phyloP scores from a whole-genome alignment of 305 asterid species.

The Caryopteris hybrid region DNA sequence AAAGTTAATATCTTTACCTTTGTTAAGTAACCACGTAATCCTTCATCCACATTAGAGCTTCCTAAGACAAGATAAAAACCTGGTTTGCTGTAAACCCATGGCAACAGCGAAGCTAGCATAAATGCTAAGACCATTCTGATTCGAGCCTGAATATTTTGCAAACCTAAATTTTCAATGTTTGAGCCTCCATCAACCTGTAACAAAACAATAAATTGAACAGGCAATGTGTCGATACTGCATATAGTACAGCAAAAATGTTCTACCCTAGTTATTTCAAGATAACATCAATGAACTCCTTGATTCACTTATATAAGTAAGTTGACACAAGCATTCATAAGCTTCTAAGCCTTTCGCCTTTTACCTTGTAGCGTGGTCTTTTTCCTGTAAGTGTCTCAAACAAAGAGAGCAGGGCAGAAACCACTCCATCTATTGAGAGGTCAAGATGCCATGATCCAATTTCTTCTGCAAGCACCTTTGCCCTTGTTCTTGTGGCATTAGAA shows the following conservation, averaged over 20 bases:
- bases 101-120: slow-evolving; percentile 94
- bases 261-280: neutral
- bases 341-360: slow-evolving; percentile 19
- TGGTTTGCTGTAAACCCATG: slow-evolving; percentile 95
- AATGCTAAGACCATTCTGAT: slow-evolving; percentile 92
- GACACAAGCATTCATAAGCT: neutral
- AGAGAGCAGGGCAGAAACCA: slow-evolving; percentile 72
- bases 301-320: neutral
- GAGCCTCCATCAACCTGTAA: slow-evolving; percentile 98
- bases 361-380: slow-evolving; percentile 89
- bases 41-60: slow-evolving; percentile 99
- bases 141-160: slow-evolving; percentile 98
- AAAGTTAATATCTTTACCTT: slow-evolving; percentile 47
- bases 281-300: neutral
- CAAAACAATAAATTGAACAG: slow-evolving; percentile 23
- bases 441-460: slow-evolving; percentile 99
- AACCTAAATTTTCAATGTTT: slow-evolving; percentile 81
- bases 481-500: slow-evolving; percentile 75
- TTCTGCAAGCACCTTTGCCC: slow-evolving; percentile 88
- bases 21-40: slow-evolving; percentile 89
- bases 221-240: neutral
- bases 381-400: slow-evolving; percentile 90
- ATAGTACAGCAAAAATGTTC: neutral
- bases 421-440: slow-evolving; percentile 82
- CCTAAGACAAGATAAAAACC: slow-evolving; percentile 96